Evolutionary conservation across 495 filamentous ascomycete species (phyloP).

Genomic region (Jackrogersella multiformis): DNA sequence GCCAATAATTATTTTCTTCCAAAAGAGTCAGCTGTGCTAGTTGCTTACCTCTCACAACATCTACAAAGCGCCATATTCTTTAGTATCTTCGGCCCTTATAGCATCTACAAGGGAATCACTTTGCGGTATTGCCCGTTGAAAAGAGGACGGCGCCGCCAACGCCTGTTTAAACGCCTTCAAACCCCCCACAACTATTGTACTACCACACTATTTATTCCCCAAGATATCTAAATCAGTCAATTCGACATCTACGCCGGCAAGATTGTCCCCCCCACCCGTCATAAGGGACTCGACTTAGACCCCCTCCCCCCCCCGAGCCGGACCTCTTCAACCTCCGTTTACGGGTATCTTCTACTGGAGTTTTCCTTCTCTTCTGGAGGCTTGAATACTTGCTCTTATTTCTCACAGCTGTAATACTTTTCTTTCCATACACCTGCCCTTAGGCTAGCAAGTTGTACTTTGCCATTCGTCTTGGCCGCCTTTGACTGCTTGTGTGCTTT

Average conservation of each 20-base stretch:
- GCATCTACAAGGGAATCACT: slow-evolving; percentile 12
- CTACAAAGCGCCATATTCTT: slow-evolving; percentile 9
- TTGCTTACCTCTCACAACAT: background rate
- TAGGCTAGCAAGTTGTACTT: slow-evolving; percentile 10
- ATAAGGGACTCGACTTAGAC: slow-evolving; percentile 24
- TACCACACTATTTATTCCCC: slow-evolving; percentile 38
- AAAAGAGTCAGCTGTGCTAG: slow-evolving; percentile 13
- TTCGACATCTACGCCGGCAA: slow-evolving; percentile 32
- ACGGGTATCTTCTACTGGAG: slow-evolving; percentile 11
- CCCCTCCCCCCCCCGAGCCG: slow-evolving; percentile 19
- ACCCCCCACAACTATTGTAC: slow-evolving; percentile 38
- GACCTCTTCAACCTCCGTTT: slow-evolving; percentile 26
- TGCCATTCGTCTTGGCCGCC: background rate
- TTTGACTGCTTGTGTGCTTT: slow-evolving; percentile 4
- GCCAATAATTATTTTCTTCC: slow-evolving; percentile 10
- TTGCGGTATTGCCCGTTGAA: slow-evolving; percentile 10
- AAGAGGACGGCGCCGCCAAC: slow-evolving; percentile 19
- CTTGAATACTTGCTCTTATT: slow-evolving; percentile 21
- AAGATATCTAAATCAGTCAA: slow-evolving; percentile 28
- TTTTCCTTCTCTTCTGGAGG: background rate
- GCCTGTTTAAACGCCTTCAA: slow-evolving; percentile 31
- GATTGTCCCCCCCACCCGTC: slow-evolving; percentile 32
- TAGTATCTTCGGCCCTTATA: slow-evolving; percentile 17
- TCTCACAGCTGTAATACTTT: slow-evolving; percentile 18
- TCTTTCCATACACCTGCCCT: slow-evolving; percentile 7